Evolutionary conservation across 2,329 filamentous ascomycete genomes (phyloP), one percentile per base, ranked within the genome.

Genomic region (Tolypocladium tropicale): DNA sequence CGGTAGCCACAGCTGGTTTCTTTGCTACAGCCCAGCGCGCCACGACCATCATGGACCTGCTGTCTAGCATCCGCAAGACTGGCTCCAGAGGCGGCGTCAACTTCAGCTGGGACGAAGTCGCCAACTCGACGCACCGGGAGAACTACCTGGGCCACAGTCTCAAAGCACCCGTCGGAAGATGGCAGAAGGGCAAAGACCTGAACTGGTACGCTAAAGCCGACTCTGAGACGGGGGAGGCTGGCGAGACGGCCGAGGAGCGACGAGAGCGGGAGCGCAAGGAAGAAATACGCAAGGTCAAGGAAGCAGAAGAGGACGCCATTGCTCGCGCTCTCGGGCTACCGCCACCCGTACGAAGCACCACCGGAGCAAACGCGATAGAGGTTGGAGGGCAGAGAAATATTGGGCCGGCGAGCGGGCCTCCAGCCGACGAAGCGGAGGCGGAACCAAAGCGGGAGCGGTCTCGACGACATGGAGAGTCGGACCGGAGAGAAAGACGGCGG

Each of bases 31-130:
- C 28, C 7, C 2, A 4, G 12, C 21, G 28, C 28, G 28, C n/a
- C 37, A 21, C 18, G 10, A 18, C 52, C 53, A 56, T 58, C 56
- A 96, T 99, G 94, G 94, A 99, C 80, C 82, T 99, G 55, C 84
- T 97, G 55, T 89, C 92, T 58, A 90, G 89, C 46, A 88, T 99
- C 59, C 90, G 92, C 67, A 97, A 99, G 74, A 76, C 79, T 21
- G 93, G 95, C 70, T 94, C 90, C 65, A 87, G 94, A 62, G 94
- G 94, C 67, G 94, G 94, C 68, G 88, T 88, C 72, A 91, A 96
- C 72, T 99, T 99, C 77, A 92, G 86, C 74, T 97, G 94, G 94
- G 89, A 93, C 62, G 91, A 96, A 63, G 93, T 99, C 67, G 87
- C 93, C 69, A 84, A 79, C 61, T 95, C 91, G 53, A 76, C 81